Percentiles rank a stretch among this genome's conserved stretches.
These are phyloP conservation scores for Alnus glutinosa DNA, from an alignment of 306 rosid species.

Conservation along the genomic window DNA sequence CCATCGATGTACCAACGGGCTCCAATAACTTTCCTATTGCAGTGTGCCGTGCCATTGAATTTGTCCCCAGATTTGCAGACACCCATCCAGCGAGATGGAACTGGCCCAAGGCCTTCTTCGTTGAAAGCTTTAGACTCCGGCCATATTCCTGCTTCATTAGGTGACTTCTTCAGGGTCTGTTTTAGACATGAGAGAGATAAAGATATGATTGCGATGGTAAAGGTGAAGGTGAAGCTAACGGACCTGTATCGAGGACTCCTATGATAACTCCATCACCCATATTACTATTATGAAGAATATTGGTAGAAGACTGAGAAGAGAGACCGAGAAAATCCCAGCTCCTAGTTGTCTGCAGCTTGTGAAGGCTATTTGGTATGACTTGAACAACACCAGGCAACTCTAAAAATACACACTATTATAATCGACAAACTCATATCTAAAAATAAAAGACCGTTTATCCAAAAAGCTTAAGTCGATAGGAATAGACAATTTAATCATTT, in stretches of 20 bases:
- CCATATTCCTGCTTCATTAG: slow-evolving; percentile 45
- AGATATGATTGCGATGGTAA: not conserved
- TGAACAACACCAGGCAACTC: slow-evolving; percentile 45
- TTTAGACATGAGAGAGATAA: not conserved
- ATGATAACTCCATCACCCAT: slow-evolving; percentile 47
- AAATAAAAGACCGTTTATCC: too few relatives aligned
- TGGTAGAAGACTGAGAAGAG: slow-evolving; percentile 29
- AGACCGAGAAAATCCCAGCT: slow-evolving; percentile 59
- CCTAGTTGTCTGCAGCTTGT: slow-evolving; percentile 54
- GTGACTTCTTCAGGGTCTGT: not conserved
- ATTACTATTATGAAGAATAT: slow-evolving; percentile 28
- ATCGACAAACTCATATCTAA: not conserved
- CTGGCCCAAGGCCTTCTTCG: slow-evolving; percentile 46
- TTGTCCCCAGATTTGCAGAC: slow-evolving; percentile 42
- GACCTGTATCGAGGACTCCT: slow-evolving; percentile 57
- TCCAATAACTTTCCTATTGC: slow-evolving; percentile 55
- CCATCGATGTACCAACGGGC: slow-evolving; percentile 52
- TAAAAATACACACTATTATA: slow-evolving; percentile 4
- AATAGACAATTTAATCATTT: too few relatives aligned
- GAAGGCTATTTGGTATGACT: slow-evolving; percentile 47
- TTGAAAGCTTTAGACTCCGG: slow-evolving; percentile 54
- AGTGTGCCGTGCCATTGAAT: slow-evolving; percentile 41
- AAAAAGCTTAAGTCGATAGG: too few relatives aligned
- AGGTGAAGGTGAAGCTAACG: not conserved
- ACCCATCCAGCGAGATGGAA: slow-evolving; percentile 56